Percentiles rank a stretch among this genome's conserved stretches.
phyloP scores from a whole-genome alignment of 139 green algal genomes.

The Chlorella ohadii region DNA sequence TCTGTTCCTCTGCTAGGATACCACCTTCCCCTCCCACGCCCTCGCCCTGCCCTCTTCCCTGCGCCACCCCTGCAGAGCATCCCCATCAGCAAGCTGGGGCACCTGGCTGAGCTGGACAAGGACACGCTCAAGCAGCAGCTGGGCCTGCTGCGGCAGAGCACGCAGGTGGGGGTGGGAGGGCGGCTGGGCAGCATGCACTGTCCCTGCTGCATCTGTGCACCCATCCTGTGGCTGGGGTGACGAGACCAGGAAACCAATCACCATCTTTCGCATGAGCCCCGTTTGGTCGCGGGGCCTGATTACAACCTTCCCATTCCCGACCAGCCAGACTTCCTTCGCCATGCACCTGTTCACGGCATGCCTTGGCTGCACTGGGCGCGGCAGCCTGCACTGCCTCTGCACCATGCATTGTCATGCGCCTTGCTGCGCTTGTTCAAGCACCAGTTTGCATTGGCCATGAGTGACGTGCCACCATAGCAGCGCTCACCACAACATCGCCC shows the following conservation, averaged over 20 bases:
- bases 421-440: background rate
- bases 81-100: slow-evolving; percentile 87
- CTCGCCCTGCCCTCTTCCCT: background rate
- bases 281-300: slow-evolving; percentile 31
- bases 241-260: slow-evolving; percentile 33
- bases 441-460: no score
- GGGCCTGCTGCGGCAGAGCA: slow-evolving; percentile 58
- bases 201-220: background rate
- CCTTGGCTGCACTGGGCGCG: background rate
- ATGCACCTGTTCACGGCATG: background rate
- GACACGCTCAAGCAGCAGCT: slow-evolving; percentile 72
- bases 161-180: background rate
- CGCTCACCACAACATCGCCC: no score
- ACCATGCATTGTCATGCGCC: background rate
- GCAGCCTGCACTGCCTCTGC: background rate
- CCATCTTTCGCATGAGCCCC: slow-evolving; percentile 41
- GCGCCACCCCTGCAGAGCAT: slow-evolving; percentile 65
- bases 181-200: background rate
- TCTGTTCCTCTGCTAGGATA: no score
- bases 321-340: background rate
- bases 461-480: no score
- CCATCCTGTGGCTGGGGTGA: background rate
- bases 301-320: slow-evolving; percentile 18
- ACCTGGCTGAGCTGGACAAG: slow-evolving; percentile 86
- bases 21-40: background rate